phyloP scores from a whole-genome alignment of 306 rosid species.

The Dryas drummondii region DNA sequence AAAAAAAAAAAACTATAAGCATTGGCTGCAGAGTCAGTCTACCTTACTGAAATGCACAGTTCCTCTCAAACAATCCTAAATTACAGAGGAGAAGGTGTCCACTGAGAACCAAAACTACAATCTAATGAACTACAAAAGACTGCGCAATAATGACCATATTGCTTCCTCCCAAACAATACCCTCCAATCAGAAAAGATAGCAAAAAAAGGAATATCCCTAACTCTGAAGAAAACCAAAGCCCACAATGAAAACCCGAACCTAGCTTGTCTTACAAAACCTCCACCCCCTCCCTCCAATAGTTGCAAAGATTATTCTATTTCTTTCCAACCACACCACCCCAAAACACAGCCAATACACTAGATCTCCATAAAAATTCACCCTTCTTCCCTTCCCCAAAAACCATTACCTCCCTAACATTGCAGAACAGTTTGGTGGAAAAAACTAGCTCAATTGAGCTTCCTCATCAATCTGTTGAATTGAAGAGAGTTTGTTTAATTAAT shows the following conservation, averaged over 20 bases:
- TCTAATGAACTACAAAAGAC: neutral
- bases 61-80: constrained; percentile 55
- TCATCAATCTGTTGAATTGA: no score
- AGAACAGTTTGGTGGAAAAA: neutral
- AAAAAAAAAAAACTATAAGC: no score
- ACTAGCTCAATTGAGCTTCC: neutral
- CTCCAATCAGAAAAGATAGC: no score
- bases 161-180: neutral
- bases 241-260: no score
- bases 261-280: no score
- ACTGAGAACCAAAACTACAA: neutral
- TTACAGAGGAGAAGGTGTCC: neutral
- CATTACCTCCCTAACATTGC: neutral
- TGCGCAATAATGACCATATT: neutral
- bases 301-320: no score
- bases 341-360: no score
- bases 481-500: no score
- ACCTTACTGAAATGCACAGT: constrained; percentile 72
- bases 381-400: neutral
- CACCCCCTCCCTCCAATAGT: neutral
- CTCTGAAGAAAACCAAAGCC: no score
- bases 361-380: neutral
- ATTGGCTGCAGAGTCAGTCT: constrained; percentile 16
- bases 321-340: neutral
- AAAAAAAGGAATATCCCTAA: no score